phyloP scores from a whole-genome alignment of 495 filamentous ascomycete genomes.

The Aspergillus sclerotiicarbonarius region DNA sequence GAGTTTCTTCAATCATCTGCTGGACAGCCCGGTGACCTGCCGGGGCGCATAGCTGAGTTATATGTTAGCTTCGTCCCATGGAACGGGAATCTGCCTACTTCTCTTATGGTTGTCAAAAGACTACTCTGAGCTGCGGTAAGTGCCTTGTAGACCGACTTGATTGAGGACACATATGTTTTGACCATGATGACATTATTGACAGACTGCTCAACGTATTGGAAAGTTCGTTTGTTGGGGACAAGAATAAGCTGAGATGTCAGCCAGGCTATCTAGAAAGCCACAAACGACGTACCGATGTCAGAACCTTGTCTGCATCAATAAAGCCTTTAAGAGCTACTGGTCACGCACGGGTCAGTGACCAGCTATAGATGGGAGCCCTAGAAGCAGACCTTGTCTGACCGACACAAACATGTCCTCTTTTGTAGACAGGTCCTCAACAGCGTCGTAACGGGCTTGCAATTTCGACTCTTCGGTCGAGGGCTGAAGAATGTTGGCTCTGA shows the following conservation, averaged over 20 bases:
- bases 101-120: conserved; percentile 63
- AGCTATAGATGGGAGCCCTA: neutral
- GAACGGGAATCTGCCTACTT: conserved; percentile 35
- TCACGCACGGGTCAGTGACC: neutral
- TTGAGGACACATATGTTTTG: conserved; percentile 72
- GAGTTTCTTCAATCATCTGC: conserved; percentile 61
- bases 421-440: conserved; percentile 76
- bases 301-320: conserved; percentile 47
- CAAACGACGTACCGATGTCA: conserved; percentile 32
- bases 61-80: conserved; percentile 6
- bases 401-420: conserved; percentile 87
- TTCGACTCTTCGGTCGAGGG: conserved; percentile 72
- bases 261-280: neutral
- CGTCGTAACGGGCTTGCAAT: conserved; percentile 69
- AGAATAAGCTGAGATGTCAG: conserved; percentile 59
- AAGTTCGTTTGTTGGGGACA: conserved; percentile 61
- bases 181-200: conserved; percentile 85
- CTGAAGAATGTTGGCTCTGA: conserved; percentile 82
- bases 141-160: conserved; percentile 66
- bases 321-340: conserved; percentile 66
- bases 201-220: conserved; percentile 70
- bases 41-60: conserved; percentile 57
- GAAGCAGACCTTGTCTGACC: conserved; percentile 58
- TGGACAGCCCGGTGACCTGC: conserved; percentile 58
- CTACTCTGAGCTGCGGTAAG: conserved; percentile 63